phyloP scores from a whole-genome alignment of 2,329 filamentous ascomycete genomes.

The Exophiala aquamarina region DNA sequence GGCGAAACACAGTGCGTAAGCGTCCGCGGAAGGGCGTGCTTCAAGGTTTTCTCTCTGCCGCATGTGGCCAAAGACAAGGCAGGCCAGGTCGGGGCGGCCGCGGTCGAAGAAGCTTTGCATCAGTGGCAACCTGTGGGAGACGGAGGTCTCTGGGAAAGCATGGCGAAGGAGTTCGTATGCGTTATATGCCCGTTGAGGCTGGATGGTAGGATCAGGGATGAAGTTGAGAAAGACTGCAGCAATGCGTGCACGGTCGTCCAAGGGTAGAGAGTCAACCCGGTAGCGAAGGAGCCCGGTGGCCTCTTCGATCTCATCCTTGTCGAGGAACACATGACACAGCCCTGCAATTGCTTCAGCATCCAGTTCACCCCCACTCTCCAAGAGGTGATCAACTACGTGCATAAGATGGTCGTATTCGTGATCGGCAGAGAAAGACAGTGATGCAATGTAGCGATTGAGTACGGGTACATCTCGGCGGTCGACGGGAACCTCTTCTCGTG shows the following conservation, averaged over 20 bases:
- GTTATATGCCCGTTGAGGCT: slow-evolving; percentile 65
- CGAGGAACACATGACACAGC: slow-evolving; percentile 72
- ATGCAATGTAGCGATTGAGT: slow-evolving; percentile 71
- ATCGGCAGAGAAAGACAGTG: slow-evolving; percentile 61
- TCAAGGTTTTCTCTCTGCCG: slow-evolving; percentile 66
- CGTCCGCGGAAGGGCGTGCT: slow-evolving; percentile 67
- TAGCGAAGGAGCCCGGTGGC: slow-evolving; percentile 79
- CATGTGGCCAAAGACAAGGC: slow-evolving; percentile 89
- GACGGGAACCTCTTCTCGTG: slow-evolving; percentile 53
- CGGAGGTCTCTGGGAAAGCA: slow-evolving; percentile 64
- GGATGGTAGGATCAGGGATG: slow-evolving; percentile 60
- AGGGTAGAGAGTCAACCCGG: slow-evolving; percentile 69
- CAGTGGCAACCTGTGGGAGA: slow-evolving; percentile 64
- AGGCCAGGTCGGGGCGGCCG: slow-evolving; percentile 78
- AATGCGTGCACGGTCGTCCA: slow-evolving; percentile 67
- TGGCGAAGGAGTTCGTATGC: slow-evolving; percentile 58
- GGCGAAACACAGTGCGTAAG: slow-evolving; percentile 76
- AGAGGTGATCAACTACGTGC: slow-evolving; percentile 70
- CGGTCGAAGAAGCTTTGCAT: slow-evolving; percentile 83
- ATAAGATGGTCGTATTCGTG: slow-evolving; percentile 71
- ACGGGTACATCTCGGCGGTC: slow-evolving; percentile 59
- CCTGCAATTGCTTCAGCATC: slow-evolving; percentile 72
- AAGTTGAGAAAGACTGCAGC: slow-evolving; percentile 67
- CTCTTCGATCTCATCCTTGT: slow-evolving; percentile 73
- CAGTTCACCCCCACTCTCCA: slow-evolving; percentile 67